phyloP scores from a whole-genome alignment of 352 stramenopile genomes.

The Globisporangium rhizosaccharum region DNA sequence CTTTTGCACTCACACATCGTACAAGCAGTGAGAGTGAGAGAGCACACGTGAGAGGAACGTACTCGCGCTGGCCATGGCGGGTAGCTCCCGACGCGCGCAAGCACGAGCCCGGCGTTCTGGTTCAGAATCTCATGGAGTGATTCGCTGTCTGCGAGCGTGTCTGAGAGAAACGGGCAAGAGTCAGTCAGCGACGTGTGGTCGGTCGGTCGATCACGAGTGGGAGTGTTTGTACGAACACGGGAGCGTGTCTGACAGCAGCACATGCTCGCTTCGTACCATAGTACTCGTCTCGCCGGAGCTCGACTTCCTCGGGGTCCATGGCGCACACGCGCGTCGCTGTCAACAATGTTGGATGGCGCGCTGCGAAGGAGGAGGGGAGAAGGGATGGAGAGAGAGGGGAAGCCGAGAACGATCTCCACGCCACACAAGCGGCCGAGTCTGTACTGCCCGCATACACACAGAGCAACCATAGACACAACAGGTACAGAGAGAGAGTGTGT shows the following conservation, averaged over 20 bases:
- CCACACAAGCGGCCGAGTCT: no score
- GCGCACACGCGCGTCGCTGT: background rate
- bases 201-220: background rate
- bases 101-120: constrained; percentile 66
- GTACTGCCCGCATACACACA: no score
- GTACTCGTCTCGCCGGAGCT: constrained; percentile 9
- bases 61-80: constrained; percentile 80
- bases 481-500: no score
- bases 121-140: constrained; percentile 68
- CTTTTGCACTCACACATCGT: background rate
- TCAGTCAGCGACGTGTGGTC: background rate
- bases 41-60: constrained; percentile 5
- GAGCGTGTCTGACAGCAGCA: background rate
- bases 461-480: no score
- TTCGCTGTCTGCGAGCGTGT: constrained; percentile 53
- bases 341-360: constrained; percentile 5
- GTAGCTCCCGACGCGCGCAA: constrained; percentile 74
- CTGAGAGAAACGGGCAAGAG: constrained; percentile 18
- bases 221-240: background rate
- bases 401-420: no score
- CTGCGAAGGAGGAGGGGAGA: background rate
- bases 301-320: constrained; percentile 8
- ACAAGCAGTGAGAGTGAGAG: constrained; percentile 1
- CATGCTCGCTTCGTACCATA: background rate
- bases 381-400: no score